Conservation (phyloP, 2,329 filamentous ascomycete species). For the Paraphaeosphaeria sporulosa region DNA sequence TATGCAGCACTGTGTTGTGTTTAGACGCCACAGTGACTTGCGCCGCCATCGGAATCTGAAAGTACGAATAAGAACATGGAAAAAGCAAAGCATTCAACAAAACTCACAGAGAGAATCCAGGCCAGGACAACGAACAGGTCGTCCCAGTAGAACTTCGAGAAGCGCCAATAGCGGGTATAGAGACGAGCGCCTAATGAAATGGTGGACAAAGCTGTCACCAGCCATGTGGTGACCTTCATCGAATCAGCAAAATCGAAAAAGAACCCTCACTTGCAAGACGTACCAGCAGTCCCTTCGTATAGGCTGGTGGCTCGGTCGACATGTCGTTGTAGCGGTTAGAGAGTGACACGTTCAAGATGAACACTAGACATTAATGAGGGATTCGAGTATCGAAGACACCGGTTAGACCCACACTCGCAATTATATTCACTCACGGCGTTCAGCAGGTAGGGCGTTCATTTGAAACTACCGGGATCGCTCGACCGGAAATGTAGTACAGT, state of each 20-base stretch:
- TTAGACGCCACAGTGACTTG: conserved; percentile 5
- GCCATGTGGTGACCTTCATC: conserved; percentile 10
- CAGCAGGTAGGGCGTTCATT: neutral
- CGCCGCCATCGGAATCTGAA: conserved; percentile 1
- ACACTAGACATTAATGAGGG: neutral
- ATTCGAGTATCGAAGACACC: neutral
- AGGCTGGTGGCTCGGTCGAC: neutral
- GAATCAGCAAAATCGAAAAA: neutral
- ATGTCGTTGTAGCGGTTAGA: neutral
- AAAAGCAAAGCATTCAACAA: neutral
- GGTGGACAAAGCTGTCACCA: conserved; percentile 4
- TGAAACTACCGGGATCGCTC: conserved; percentile 9
- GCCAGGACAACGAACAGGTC: conserved; percentile 17
- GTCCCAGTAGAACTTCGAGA: conserved; percentile 20
- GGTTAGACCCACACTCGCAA: neutral
- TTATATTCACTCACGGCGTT: conserved; percentile 7
- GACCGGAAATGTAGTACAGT: neutral
- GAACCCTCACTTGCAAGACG: neutral
- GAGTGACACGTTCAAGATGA: neutral
- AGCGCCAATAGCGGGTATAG: conserved; percentile 11
- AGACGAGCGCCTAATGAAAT: conserved; percentile 11
- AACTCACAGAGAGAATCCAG: conserved; percentile 10
- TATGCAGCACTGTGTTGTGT: neutral
- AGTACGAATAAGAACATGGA: neutral
- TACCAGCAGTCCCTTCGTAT: conserved; percentile 7